These are phyloP conservation scores for Irpex sp. DNA, from an alignment of 1,284 basidiomycete genomes.

Conservation along the genomic window DNA sequence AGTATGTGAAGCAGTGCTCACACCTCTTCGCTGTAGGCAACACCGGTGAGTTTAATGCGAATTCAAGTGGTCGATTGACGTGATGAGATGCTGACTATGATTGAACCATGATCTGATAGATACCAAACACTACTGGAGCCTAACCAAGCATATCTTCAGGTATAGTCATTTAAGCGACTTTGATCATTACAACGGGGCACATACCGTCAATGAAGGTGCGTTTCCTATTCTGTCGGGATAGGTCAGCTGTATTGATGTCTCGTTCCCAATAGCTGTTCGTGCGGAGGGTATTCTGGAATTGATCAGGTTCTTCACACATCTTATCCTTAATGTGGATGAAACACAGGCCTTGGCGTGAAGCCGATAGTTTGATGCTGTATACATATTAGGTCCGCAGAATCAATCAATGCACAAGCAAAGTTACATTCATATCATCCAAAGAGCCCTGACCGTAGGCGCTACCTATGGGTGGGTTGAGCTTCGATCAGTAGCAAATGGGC, in stretches of 20 bases:
- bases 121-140: slow-evolving; percentile 45
- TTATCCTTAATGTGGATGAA: slow-evolving; percentile 48
- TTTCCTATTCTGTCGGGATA: background rate
- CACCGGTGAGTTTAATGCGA: slow-evolving; percentile 27
- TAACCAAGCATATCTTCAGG: slow-evolving; percentile 46
- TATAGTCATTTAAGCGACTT: slow-evolving; percentile 35
- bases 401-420: no score
- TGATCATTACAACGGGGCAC: slow-evolving; percentile 37
- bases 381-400: background rate
- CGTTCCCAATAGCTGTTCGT: slow-evolving; percentile 28
- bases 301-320: slow-evolving; percentile 40
- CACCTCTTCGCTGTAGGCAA: slow-evolving; percentile 22
- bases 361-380: background rate
- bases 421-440: no score
- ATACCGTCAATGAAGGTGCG: slow-evolving; percentile 53
- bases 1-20: slow-evolving; percentile 12
- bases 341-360: slow-evolving; percentile 2
- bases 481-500: no score
- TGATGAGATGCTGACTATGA: background rate
- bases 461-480: no score
- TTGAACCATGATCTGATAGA: slow-evolving; percentile 25
- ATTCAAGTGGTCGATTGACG: background rate
- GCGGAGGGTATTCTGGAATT: slow-evolving; percentile 39
- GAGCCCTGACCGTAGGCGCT: no score
- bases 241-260: background rate